phyloP scores from a whole-genome alignment of 2,329 filamentous ascomycete species.

The Aureobasidium uvarum region DNA sequence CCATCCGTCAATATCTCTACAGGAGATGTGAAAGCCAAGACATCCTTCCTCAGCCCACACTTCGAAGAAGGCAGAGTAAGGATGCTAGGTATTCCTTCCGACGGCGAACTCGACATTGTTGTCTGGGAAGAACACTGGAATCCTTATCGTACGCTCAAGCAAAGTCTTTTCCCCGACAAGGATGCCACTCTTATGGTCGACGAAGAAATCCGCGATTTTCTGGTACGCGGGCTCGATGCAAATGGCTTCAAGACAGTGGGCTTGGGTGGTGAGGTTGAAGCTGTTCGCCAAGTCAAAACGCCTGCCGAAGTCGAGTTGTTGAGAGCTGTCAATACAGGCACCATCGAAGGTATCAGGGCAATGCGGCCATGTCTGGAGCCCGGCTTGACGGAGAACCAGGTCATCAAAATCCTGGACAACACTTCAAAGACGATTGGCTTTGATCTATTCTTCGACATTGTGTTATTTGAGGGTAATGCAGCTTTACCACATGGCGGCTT shows the following conservation, averaged over 20 bases:
- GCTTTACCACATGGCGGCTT: constrained; percentile 56
- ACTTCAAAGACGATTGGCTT: constrained; percentile 56
- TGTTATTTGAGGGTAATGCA: constrained; percentile 59
- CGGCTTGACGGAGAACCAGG: constrained; percentile 59
- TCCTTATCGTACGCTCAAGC: constrained; percentile 55
- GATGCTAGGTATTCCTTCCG: constrained; percentile 58
- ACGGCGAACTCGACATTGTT: constrained; percentile 54
- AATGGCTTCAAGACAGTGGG: constrained; percentile 59
- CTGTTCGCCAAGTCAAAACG: constrained; percentile 59
- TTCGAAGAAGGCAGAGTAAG: constrained; percentile 61
- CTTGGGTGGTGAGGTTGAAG: constrained; percentile 55
- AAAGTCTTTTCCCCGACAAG: constrained; percentile 45
- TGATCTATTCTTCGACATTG: constrained; percentile 62
- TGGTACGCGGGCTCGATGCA: constrained; percentile 55
- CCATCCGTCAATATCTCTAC: constrained; percentile 43
- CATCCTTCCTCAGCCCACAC: constrained; percentile 58
- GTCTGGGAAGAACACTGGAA: constrained; percentile 65
- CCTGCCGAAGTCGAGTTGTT: constrained; percentile 57
- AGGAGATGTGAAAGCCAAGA: constrained; percentile 52
- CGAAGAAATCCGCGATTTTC: constrained; percentile 64
- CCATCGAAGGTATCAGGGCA: constrained; percentile 59
- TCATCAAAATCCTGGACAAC: constrained; percentile 56
- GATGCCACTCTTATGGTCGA: constrained; percentile 58
- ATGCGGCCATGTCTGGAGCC: constrained; percentile 57
- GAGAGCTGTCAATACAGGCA: constrained; percentile 62